Conservation (phyloP, 1,284 basidiomycete species). For the Moesziomyces antarcticus region DNA sequence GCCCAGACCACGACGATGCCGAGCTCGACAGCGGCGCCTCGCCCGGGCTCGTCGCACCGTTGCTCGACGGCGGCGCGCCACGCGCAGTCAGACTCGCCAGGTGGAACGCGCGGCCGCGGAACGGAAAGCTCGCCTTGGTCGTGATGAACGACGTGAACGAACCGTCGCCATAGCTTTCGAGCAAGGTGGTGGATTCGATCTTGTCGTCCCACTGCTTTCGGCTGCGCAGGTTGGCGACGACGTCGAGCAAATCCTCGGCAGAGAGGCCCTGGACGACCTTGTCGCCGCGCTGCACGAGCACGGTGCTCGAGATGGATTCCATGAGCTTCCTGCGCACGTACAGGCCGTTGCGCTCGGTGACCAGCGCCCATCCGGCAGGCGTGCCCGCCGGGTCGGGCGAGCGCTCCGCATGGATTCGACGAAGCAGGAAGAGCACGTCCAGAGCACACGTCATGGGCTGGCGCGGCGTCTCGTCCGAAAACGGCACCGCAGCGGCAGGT, state of each 20-base stretch:
- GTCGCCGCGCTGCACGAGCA: conserved; percentile 87
- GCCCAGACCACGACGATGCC: conserved; percentile 70
- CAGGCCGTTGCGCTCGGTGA: conserved; percentile 81
- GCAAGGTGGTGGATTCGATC: conserved; percentile 76
- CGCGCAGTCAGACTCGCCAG: conserved; percentile 79
- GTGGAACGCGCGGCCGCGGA: conserved; percentile 88
- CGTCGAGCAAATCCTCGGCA: conserved; percentile 84
- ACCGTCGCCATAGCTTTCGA: conserved; percentile 85
- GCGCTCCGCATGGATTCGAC: conserved; percentile 62
- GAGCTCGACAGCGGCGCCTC: conserved; percentile 51
- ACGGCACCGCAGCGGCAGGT: conserved; percentile 21
- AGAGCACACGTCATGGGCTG: conserved; percentile 63
- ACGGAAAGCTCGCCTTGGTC: conserved; percentile 83
- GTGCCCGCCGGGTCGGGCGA: conserved; percentile 69
- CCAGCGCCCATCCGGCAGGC: conserved; percentile 81
- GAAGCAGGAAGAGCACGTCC: conserved; percentile 62
- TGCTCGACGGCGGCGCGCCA: conserved; percentile 32
- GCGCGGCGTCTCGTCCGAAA: conserved; percentile 58
- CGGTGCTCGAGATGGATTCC: conserved; percentile 80
- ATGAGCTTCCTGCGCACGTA: conserved; percentile 81
- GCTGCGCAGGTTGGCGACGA: conserved; percentile 75
- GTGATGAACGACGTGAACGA: conserved; percentile 71
- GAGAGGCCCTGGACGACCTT: conserved; percentile 94
- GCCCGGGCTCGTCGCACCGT: conserved; percentile 22
- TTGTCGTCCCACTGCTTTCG: conserved; percentile 86